Percentiles rank a stretch among this genome's conserved stretches.
Conservation (phyloP, 1,284 basidiomycete genomes). For the Ceratobasidium sp. region DNA sequence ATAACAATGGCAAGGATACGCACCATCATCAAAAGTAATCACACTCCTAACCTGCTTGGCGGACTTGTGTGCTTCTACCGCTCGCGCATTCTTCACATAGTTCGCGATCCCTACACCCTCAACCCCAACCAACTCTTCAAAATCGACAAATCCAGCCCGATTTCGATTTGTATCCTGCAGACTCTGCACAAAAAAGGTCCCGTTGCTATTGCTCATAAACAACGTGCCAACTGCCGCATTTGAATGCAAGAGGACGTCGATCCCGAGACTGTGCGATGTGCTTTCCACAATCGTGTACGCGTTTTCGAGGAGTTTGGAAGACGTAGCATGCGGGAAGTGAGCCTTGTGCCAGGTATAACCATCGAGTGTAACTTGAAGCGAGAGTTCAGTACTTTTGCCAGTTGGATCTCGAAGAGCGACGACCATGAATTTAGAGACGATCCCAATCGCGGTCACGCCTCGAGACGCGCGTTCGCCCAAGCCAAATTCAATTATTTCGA, state of each 20-base stretch:
- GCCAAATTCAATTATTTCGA: slow-evolving; percentile 78
- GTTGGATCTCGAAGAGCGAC: slow-evolving; percentile 80
- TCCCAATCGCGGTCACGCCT: slow-evolving; percentile 89
- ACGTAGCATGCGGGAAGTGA: slow-evolving; percentile 86
- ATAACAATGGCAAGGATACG: slow-evolving; percentile 45
- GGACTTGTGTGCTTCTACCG: slow-evolving; percentile 76
- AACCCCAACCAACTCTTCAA: slow-evolving; percentile 90
- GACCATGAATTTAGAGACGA: slow-evolving; percentile 90
- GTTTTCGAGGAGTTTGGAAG: slow-evolving; percentile 83
- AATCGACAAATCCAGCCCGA: slow-evolving; percentile 89
- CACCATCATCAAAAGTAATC: slow-evolving; percentile 94
- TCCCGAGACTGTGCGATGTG: slow-evolving; percentile 90
- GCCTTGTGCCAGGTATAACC: slow-evolving; percentile 85
- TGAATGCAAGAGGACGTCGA: slow-evolving; percentile 90
- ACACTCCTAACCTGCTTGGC: slow-evolving; percentile 78
- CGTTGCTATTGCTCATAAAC: slow-evolving; percentile 94
- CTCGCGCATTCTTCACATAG: slow-evolving; percentile 83
- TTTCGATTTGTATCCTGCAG: slow-evolving; percentile 93
- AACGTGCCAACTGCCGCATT: slow-evolving; percentile 84
- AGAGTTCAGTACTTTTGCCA: slow-evolving; percentile 68
- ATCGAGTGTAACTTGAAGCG: slow-evolving; percentile 87
- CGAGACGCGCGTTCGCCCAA: slow-evolving; percentile 85
- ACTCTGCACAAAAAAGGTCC: slow-evolving; percentile 94
- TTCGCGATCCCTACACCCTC: slow-evolving; percentile 95
- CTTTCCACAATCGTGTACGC: slow-evolving; percentile 97